phyloP scores from a whole-genome alignment of 2,329 filamentous ascomycete species.

The Stachybotrys elegans region DNA sequence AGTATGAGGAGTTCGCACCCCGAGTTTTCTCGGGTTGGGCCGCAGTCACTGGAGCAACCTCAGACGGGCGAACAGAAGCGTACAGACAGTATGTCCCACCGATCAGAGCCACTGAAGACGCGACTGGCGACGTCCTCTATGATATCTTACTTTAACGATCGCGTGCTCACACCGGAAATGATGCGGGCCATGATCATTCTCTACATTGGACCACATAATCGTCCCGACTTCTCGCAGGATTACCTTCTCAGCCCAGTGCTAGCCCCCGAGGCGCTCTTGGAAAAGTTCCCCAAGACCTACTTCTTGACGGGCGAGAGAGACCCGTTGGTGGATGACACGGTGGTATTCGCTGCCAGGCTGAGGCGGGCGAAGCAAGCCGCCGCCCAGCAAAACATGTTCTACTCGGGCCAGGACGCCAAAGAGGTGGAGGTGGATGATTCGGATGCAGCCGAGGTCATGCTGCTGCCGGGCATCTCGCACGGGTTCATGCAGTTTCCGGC shows the following conservation, averaged over 20 bases:
- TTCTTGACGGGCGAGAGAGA: slow-evolving; percentile 94
- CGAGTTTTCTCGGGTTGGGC: slow-evolving; percentile 45
- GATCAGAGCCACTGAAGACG: slow-evolving; percentile 62
- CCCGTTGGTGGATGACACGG: slow-evolving; percentile 91
- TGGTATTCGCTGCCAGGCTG: slow-evolving; percentile 89
- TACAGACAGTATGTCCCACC: slow-evolving; percentile 38
- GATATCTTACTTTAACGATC: slow-evolving; percentile 97
- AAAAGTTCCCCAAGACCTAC: slow-evolving; percentile 88
- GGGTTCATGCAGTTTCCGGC: slow-evolving; percentile 90
- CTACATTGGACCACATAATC: slow-evolving; percentile 89
- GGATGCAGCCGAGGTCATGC: slow-evolving; percentile 61
- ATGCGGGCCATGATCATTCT: slow-evolving; percentile 99
- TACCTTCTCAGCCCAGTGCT: slow-evolving; percentile 87
- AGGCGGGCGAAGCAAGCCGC: slow-evolving; percentile 66
- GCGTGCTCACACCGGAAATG: slow-evolving; percentile 93
- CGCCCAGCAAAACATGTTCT: slow-evolving; percentile 11
- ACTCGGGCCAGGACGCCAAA: slow-evolving; percentile 4
- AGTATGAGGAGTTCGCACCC: slow-evolving; percentile 33
- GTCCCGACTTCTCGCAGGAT: slow-evolving; percentile 87
- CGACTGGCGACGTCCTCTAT: slow-evolving; percentile 93
- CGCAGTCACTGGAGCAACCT: slow-evolving; percentile 22
- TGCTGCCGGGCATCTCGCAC: slow-evolving; percentile 87
- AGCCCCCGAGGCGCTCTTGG: slow-evolving; percentile 77
- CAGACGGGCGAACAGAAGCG: slow-evolving; percentile 12
- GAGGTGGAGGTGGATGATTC: slow-evolving; percentile 25